phyloP scores from a whole-genome alignment of 345 rosid genomes.

The Tarenaya hassleriana region DNA sequence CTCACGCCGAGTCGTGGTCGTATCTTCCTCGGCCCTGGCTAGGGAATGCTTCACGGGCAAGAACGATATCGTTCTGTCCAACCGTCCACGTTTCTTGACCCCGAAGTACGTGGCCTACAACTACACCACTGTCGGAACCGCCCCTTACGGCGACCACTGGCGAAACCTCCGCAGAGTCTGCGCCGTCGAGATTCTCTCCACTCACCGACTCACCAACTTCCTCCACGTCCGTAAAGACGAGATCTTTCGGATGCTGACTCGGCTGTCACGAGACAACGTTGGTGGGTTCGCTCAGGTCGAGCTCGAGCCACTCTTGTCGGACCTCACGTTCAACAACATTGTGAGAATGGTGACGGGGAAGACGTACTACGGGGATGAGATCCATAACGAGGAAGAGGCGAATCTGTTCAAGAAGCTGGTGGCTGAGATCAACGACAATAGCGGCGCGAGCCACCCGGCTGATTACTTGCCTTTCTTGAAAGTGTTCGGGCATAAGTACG shows the following conservation, averaged over 20 bases:
- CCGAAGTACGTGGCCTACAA: constrained; percentile 41
- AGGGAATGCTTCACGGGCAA: constrained; percentile 43
- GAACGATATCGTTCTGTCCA: constrained; percentile 37
- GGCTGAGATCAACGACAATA: background rate
- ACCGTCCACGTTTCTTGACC: constrained; percentile 29
- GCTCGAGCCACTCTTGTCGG: constrained; percentile 8
- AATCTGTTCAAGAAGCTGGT: constrained; percentile 22
- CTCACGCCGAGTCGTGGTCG: constrained; percentile 23
- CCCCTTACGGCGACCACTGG: constrained; percentile 24
- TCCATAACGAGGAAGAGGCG: constrained; percentile 30
- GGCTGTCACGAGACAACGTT: constrained; percentile 2
- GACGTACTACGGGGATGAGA: constrained; percentile 36
- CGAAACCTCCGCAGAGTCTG: constrained; percentile 23
- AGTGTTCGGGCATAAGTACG: constrained; percentile 19
- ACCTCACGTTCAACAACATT: constrained; percentile 22
- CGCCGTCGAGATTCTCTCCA: constrained; percentile 21
- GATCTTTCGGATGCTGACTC: constrained; percentile 7
- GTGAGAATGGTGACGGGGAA: constrained; percentile 44
- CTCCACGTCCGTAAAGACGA: constrained; percentile 18
- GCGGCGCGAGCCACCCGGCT: constrained; percentile 20
- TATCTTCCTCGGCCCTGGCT: constrained; percentile 27
- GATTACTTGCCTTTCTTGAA: constrained; percentile 33
- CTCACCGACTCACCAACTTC: constrained; percentile 18
- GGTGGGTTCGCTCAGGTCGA: constrained; percentile 8
- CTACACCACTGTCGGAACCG: constrained; percentile 22